phyloP scores from a whole-genome alignment of 176 grass and related monocot species.

The Oryza meyeriana region DNA sequence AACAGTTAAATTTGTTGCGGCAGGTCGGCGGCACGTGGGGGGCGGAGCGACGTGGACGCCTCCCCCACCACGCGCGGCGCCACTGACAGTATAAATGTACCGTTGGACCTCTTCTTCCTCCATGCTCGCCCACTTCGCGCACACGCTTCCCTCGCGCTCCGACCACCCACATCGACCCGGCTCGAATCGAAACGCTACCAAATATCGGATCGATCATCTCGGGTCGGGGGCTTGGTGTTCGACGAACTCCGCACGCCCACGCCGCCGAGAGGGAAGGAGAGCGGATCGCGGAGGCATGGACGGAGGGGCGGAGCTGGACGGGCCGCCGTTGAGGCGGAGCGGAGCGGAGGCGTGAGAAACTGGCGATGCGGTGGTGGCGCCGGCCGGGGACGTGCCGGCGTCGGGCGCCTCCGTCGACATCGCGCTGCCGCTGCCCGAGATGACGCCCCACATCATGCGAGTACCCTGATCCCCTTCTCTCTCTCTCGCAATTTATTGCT shows the following conservation, averaged over 20 bases:
- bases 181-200: too few species aligned
- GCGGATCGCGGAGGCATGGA: constrained; percentile 35
- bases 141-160: too few species aligned
- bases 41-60: too few species aligned
- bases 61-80: too few species aligned
- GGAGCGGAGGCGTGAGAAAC: constrained; percentile 33
- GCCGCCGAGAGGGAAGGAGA: not conserved
- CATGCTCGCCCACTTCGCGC: too few species aligned
- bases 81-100: too few species aligned
- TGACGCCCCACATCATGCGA: constrained; percentile 76
- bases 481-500: too few species aligned
- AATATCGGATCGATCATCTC: not conserved
- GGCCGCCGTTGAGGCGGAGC: not conserved
- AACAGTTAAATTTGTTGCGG: too few species aligned
- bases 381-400: constrained; percentile 46
- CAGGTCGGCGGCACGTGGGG: too few species aligned
- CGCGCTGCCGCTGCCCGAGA: constrained; percentile 62
- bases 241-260: not conserved
- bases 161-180: too few species aligned
- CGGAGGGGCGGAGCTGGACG: constrained; percentile 43
- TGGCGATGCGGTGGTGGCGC: not conserved
- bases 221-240: not conserved
- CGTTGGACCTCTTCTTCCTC: too few species aligned
- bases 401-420: constrained; percentile 60
- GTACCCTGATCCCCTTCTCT: not conserved